These are phyloP conservation scores for Candida maltosa DNA, from an alignment of 805 yeast species.

Conservation along the genomic window DNA sequence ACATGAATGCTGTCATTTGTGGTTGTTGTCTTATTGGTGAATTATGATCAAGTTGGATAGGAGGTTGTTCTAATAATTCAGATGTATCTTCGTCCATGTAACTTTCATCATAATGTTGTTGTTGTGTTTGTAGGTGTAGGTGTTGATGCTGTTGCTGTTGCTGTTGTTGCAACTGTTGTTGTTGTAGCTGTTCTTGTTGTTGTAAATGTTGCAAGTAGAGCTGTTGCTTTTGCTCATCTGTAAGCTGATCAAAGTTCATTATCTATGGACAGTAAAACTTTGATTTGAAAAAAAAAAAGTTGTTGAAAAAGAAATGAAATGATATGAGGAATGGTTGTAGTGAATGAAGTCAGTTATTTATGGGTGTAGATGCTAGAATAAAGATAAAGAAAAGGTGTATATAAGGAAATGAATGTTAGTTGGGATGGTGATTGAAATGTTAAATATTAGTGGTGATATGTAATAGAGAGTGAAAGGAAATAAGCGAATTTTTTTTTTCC, in stretches of 20 bases:
- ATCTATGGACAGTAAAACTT: neutral
- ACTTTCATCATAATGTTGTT: slow-evolving; percentile 19
- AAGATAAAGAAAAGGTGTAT: no score
- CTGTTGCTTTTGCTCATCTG: slow-evolving; percentile 29
- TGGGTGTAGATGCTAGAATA: no score
- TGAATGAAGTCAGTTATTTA: no score
- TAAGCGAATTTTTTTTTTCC: no score
- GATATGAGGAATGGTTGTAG: no score
- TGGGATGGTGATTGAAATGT: no score
- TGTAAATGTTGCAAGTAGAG: slow-evolving; percentile 24
- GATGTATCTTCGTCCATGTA: slow-evolving; percentile 41
- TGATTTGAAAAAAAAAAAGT: neutral
- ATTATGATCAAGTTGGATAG: slow-evolving; percentile 2
- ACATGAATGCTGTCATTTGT: neutral
- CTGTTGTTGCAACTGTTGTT: slow-evolving; percentile 12
- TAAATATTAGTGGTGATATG: no score
- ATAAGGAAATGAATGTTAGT: no score
- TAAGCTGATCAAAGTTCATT: slow-evolving; percentile 28
- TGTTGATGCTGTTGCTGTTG: slow-evolving; percentile 6
- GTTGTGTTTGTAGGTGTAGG: slow-evolving; percentile 6
- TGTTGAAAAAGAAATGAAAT: no score
- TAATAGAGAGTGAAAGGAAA: no score
- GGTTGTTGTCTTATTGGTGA: slow-evolving; percentile 13
- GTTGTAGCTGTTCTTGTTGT: slow-evolving; percentile 14
- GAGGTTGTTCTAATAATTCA: slow-evolving; percentile 14